Evolutionary conservation across 208 protist species (phyloP).

Genomic region (Vickermania spadyakhi): DNA sequence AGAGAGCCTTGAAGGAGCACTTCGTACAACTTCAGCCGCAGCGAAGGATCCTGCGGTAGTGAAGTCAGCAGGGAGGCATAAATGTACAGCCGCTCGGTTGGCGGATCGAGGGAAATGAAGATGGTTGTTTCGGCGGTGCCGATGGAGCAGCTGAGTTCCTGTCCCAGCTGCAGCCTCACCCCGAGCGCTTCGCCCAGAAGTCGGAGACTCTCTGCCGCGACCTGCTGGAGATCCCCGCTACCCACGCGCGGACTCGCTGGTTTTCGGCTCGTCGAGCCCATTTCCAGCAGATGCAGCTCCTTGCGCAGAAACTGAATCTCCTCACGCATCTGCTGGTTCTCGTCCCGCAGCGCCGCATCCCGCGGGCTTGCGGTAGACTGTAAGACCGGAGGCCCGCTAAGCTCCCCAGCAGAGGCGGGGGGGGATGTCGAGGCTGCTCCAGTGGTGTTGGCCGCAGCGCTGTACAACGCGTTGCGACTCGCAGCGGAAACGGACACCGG

Average conservation of each 20-base stretch:
- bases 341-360: constrained; percentile 8
- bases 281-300: constrained; percentile 14
- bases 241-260: neutral
- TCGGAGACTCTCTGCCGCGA: constrained; percentile 41
- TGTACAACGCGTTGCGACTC: constrained; percentile 30
- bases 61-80: constrained; percentile 62
- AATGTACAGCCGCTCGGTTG: constrained; percentile 71
- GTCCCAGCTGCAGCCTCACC: constrained; percentile 51
- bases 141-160: constrained; percentile 64
- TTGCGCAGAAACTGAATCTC: constrained; percentile 21
- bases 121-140: constrained; percentile 54
- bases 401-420: neutral
- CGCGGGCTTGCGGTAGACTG: neutral
- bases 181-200: constrained; percentile 34
- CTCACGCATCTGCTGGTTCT: constrained; percentile 23
- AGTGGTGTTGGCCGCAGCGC: neutral
- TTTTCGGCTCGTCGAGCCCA: neutral
- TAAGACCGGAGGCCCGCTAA: neutral
- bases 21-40: constrained; percentile 67
- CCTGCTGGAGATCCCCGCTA: constrained; percentile 12
- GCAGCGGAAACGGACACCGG: neutral
- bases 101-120: constrained; percentile 57
- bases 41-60: constrained; percentile 26
- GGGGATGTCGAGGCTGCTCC: neutral
- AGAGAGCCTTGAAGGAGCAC: constrained; percentile 65